Base-by-base conservation (phyloP, 208 protist genomes). In the Wallacemonas sp. region DNA sequence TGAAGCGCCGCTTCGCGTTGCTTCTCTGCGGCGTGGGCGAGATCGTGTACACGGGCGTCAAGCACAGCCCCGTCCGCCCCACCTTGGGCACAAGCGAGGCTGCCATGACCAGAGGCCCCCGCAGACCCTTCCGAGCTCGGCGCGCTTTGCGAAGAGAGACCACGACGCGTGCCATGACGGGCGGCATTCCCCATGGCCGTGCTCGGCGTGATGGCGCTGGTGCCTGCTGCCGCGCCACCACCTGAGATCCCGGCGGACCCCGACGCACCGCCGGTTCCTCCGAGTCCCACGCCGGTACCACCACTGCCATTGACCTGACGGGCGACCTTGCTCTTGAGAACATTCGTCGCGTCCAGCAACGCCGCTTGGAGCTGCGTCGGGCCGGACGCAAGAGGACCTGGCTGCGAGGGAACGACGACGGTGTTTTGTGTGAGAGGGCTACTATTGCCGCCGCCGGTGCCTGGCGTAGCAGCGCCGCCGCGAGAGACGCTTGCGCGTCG, bases 251-350 rank as follows among this genome's bases (percentile, higher is more conserved):
- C 26, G 51, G 17, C 30, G 44, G 27, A 19, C 26, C 45, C 41
- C 14, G n/a, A 19, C 2, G 17, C 42, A 14, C 26, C 27, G 6
- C 8, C 59, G 24, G 42, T 44, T 12, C 38, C 41, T 17, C 34
- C 24, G 38, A 31, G 26, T 22, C 24, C 36, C 9, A 41, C 36
- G 9, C 36, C 36, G 9, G 36, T 41, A 14, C 6, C 36, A 41
- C 36, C 46, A 34, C 30, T 44, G 1, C 22, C 15, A 27, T 6
- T 42, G 54, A 26, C 38, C 49, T 54, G 60, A 28, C 21, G 47
- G 2, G 54, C 39, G 53, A 55, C 47, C 26, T 39, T 47, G n/a
- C 31, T 19, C 2, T 38, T 46, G 33, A 72, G 66, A 12, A 41
- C 46, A 31, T 44, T 41, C 46, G 24, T 46, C 1, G 56, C 46